Evolutionary conservation across 768 basidiomycete species (phyloP).

Genomic region (Russula sp.): DNA sequence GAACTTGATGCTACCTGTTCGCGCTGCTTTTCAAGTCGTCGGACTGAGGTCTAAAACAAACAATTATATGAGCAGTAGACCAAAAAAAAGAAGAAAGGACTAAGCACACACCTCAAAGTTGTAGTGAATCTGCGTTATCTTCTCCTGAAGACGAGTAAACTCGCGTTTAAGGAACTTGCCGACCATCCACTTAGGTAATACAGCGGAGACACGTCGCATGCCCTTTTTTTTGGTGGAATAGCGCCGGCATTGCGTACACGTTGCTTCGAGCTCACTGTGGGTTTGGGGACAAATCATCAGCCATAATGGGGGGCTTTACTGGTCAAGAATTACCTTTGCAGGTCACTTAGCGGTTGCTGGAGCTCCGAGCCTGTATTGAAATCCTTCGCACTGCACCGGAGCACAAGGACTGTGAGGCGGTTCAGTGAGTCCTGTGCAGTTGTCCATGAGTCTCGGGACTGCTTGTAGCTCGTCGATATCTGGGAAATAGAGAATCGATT

Average conservation of each 20-base stretch:
- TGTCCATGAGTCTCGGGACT: slow-evolving; percentile 13
- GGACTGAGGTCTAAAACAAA: background rate
- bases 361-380: slow-evolving; percentile 8
- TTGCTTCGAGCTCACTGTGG: slow-evolving; percentile 14
- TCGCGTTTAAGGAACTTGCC: slow-evolving; percentile 15
- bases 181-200: slow-evolving; percentile 23
- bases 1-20: background rate
- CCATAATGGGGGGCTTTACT: background rate
- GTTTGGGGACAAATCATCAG: slow-evolving; percentile 1
- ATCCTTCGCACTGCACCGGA: background rate
- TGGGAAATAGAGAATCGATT: background rate
- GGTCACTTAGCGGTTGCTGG: slow-evolving; percentile 8
- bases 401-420: slow-evolving; percentile 13
- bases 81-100: too few relatives aligned
- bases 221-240: slow-evolving; percentile 13
- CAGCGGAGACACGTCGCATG: slow-evolving; percentile 4
- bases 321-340: slow-evolving; percentile 7
- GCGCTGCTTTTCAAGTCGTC: background rate
- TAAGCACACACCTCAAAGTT: slow-evolving; percentile 14
- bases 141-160: slow-evolving; percentile 7
- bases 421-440: slow-evolving; percentile 2
- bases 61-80: background rate
- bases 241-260: slow-evolving; percentile 7
- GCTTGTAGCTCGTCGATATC: slow-evolving; percentile 19
- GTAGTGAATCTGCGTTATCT: slow-evolving; percentile 3